A percentile compares a stretch with the other conserved stretches of the same genome.
phyloP scores from a whole-genome alignment of 371 early-diverging fungal species.

The Circinella minor region DNA sequence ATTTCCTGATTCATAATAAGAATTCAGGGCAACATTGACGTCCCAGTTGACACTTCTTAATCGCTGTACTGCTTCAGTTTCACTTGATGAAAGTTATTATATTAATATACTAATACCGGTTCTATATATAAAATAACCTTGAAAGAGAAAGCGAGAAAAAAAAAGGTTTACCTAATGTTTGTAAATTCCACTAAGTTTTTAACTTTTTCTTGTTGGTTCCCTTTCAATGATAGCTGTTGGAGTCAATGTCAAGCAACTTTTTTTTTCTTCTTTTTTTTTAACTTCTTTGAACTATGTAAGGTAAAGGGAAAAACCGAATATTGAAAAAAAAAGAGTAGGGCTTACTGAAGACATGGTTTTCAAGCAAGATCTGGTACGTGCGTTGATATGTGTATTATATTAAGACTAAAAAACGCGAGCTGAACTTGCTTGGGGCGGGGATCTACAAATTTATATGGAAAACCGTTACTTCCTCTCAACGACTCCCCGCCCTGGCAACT shows the following conservation, averaged over 20 bases:
- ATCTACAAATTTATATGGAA: neutral
- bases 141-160: neutral
- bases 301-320: too few species aligned
- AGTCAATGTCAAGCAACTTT: slow-evolving; percentile 1
- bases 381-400: neutral
- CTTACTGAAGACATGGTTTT: slow-evolving; percentile 11
- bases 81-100: slow-evolving; percentile 34
- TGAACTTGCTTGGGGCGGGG: neutral
- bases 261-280: too few species aligned
- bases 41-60: slow-evolving; percentile 69
- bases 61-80: slow-evolving; percentile 53
- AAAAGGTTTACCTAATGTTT: slow-evolving; percentile 41
- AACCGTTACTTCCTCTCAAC: too few species aligned
- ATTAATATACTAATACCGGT: too few species aligned
- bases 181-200: slow-evolving; percentile 57
- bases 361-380: neutral
- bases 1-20: slow-evolving; percentile 48
- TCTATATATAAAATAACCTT: neutral
- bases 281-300: too few species aligned
- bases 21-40: slow-evolving; percentile 68
- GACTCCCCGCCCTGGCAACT: neutral
- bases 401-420: neutral
- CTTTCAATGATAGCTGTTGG: slow-evolving; percentile 8
- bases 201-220: slow-evolving; percentile 43
- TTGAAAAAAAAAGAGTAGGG: neutral